These are phyloP conservation scores for Physocladia obscura DNA, from an alignment of 192 early-diverging fungal species.

Conservation along the genomic window DNA sequence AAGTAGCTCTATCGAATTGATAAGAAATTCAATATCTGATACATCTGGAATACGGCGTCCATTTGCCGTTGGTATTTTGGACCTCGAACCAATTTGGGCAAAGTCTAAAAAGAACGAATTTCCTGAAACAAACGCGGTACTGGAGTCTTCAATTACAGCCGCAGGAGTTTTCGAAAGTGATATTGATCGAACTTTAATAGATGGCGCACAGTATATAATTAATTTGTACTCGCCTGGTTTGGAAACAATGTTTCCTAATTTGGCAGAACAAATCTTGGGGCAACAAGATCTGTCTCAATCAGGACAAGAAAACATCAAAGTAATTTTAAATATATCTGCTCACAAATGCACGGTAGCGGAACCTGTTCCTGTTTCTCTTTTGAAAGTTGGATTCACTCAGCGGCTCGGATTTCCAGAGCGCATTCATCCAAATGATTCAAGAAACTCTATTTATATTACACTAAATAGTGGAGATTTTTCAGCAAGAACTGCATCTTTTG, in stretches of 20 bases:
- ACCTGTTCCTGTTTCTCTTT: constrained; percentile 15
- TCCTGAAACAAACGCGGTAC: constrained; percentile 21
- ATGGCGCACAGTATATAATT: constrained; percentile 25
- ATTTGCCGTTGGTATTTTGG: constrained; percentile 63
- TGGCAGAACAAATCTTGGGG: constrained; percentile 17
- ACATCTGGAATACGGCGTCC: constrained; percentile 47
- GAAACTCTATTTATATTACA: constrained; percentile 65
- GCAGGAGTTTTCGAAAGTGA: constrained; percentile 4
- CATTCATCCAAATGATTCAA: constrained; percentile 33
- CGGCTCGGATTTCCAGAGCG: constrained; percentile 62
- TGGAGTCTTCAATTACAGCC: background rate
- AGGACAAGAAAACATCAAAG: constrained; percentile 21
- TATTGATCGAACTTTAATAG: constrained; percentile 15
- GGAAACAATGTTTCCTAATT: constrained; percentile 1
- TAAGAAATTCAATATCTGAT: background rate
- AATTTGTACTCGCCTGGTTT: background rate
- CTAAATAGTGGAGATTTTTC: constrained; percentile 59
- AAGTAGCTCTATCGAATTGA: background rate
- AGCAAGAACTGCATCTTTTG: constrained; percentile 17
- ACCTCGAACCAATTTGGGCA: constrained; percentile 47
- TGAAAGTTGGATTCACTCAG: constrained; percentile 35
- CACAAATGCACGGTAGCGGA: constrained; percentile 12
- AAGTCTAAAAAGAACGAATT: constrained; percentile 3
- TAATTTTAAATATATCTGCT: constrained; percentile 11
- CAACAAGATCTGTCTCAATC: background rate